These are phyloP conservation scores for Aspergillus egyptiacus DNA, from an alignment of 495 filamentous ascomycete genomes.

Conservation along the genomic window DNA sequence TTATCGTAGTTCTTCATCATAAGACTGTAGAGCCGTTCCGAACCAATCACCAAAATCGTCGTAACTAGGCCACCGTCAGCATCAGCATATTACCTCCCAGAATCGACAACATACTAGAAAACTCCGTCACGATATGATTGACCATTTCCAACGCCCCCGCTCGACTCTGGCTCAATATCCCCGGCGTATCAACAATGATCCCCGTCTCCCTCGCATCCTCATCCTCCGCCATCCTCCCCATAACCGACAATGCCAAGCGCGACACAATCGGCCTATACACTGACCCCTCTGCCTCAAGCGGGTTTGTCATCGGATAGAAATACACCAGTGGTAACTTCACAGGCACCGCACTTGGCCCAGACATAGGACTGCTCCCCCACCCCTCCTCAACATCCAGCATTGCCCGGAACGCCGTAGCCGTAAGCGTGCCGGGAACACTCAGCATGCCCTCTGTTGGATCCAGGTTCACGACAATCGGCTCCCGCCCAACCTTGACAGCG, in stretches of 20 bases:
- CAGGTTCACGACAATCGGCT: constrained; percentile 79
- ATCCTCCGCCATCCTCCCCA: constrained; percentile 74
- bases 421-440: constrained; percentile 76
- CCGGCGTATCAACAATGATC: constrained; percentile 81
- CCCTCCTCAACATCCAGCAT: constrained; percentile 88
- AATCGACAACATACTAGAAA: constrained; percentile 52
- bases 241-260: constrained; percentile 72
- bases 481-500: constrained; percentile 66
- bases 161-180: constrained; percentile 56
- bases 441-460: constrained; percentile 84
- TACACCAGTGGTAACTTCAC: constrained; percentile 93
- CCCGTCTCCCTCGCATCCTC: constrained; percentile 61
- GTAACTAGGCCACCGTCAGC: constrained; percentile 48
- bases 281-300: constrained; percentile 62
- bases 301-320: constrained; percentile 69
- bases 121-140: constrained; percentile 79
- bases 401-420: constrained; percentile 72
- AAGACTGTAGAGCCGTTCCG: constrained; percentile 71
- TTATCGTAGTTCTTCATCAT: constrained; percentile 67
- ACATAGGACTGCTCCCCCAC: constrained; percentile 86
- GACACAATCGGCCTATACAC: constrained; percentile 70
- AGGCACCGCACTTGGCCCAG: constrained; percentile 77
- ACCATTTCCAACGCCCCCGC: constrained; percentile 64
- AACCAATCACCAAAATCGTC: constrained; percentile 76
- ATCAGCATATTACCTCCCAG: background rate